phyloP scores from a whole-genome alignment of 305 asterid species.

The Solanum hybrid region DNA sequence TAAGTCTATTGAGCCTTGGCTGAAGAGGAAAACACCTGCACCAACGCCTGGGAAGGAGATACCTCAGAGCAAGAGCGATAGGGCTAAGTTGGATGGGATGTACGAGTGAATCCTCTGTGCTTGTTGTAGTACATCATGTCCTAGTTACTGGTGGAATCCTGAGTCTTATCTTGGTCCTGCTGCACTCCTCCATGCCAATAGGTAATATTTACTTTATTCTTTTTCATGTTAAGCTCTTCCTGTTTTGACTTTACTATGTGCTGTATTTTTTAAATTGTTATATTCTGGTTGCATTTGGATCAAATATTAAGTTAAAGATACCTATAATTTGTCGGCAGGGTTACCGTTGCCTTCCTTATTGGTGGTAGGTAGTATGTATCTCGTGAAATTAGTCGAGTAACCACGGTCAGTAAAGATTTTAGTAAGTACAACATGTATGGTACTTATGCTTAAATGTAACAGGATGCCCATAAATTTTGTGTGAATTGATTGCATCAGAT shows the following conservation, averaged over 20 bases:
- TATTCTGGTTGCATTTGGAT: not conserved
- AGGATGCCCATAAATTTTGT: not conserved
- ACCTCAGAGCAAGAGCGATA: conserved; percentile 65
- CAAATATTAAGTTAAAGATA: not conserved
- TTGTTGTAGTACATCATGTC: conserved; percentile 90
- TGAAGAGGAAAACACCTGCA: conserved; percentile 62
- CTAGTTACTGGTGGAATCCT: conserved; percentile 98
- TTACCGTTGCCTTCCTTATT: not conserved
- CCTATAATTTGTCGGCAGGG: not conserved
- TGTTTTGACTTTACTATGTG: not conserved
- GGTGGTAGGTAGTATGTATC: not conserved
- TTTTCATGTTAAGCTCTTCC: not conserved
- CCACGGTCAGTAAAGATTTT: not conserved
- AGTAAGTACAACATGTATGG: not conserved
- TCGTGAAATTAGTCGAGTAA: not conserved
- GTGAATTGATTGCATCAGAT: not conserved
- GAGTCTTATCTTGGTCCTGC: conserved; percentile 90
- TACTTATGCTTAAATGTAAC: not conserved
- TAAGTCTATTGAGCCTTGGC: conserved; percentile 87
- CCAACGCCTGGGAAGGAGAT: conserved; percentile 62
- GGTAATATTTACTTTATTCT: conserved; percentile 26
- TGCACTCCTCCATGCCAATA: conserved; percentile 84
- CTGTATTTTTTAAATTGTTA: not conserved
- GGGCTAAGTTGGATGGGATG: conserved; percentile 91
- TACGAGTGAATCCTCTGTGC: conserved; percentile 77